phyloP scores from a whole-genome alignment of 495 filamentous ascomycete species.

The Aspergillus egyptiacus region DNA sequence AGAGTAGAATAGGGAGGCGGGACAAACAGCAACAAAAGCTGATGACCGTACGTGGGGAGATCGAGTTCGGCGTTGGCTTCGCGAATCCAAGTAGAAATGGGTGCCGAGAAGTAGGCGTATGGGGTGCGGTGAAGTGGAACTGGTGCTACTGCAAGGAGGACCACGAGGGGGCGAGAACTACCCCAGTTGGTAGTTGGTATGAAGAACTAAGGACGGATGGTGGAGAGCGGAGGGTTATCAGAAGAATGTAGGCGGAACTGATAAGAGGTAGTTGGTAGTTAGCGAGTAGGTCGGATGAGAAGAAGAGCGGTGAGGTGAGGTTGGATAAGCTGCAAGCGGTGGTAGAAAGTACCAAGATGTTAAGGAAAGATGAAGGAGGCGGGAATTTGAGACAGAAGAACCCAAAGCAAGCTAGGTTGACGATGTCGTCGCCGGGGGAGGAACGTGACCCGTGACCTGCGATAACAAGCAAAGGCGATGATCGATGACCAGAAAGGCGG shows the following conservation, averaged over 20 bases:
- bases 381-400: conserved; percentile 17
- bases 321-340: conserved; percentile 10
- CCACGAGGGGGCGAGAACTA: conserved; percentile 12
- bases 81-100: neutral
- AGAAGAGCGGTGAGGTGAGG: neutral
- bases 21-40: neutral
- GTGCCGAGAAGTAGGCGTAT: conserved; percentile 10
- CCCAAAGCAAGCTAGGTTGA: conserved; percentile 29
- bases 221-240: conserved; percentile 5
- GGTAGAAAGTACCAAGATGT: conserved; percentile 1
- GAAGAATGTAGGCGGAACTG: conserved; percentile 11
- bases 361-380: conserved; percentile 18
- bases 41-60: neutral
- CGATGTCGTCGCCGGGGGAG: conserved; percentile 15
- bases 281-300: conserved; percentile 16
- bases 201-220: conserved; percentile 6
- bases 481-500: conserved; percentile 26
- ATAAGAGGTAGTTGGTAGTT: conserved; percentile 9
- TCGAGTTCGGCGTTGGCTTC: neutral
- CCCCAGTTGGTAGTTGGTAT: neutral
- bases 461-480: conserved; percentile 28
- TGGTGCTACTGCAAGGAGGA: conserved; percentile 9
- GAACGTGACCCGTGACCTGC: conserved; percentile 30
- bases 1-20: conserved; percentile 3
- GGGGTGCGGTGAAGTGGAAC: conserved; percentile 30